Evolutionary conservation across 257 asterid genomes (phyloP).

Genomic region (Misopates orontium): DNA sequence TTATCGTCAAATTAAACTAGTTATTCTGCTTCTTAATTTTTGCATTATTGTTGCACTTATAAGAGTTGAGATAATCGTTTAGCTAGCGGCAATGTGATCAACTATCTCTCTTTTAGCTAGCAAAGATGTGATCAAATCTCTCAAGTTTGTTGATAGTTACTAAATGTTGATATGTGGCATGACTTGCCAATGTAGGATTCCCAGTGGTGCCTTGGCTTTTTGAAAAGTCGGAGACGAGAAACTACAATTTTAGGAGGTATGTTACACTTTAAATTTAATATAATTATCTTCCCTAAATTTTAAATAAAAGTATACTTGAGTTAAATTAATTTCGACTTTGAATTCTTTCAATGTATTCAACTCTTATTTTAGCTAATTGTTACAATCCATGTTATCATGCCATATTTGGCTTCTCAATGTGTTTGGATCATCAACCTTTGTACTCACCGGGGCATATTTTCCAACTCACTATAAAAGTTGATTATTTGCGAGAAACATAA

Average conservation of each 20-base stretch:
- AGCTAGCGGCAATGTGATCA: neutral
- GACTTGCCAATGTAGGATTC: slow-evolving; percentile 56
- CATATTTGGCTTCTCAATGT: too few relatives aligned
- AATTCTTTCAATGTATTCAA: neutral
- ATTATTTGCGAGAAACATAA: too few relatives aligned
- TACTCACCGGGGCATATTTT: neutral
- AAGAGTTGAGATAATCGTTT: too few relatives aligned
- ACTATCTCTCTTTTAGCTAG: too few relatives aligned
- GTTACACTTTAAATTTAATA: neutral
- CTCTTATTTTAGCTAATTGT: neutral
- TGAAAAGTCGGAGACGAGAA: slow-evolving; percentile 73
- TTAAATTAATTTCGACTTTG: neutral
- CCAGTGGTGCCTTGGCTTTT: slow-evolving; percentile 95
- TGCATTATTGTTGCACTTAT: too few relatives aligned
- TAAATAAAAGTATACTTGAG: too few relatives aligned
- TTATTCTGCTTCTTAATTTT: too few relatives aligned
- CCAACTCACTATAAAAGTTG: too few relatives aligned
- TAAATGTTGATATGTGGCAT: neutral
- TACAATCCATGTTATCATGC: too few relatives aligned
- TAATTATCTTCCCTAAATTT: neutral
- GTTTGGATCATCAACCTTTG: too few relatives aligned
- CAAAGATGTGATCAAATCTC: too few relatives aligned
- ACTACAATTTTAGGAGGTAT: slow-evolving; percentile 92
- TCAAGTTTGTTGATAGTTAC: slow-evolving; percentile 2
- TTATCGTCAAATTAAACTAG: too few relatives aligned